Conservation (phyloP, 140 eudicot genomes). For the Ambrosia hybrid region DNA sequence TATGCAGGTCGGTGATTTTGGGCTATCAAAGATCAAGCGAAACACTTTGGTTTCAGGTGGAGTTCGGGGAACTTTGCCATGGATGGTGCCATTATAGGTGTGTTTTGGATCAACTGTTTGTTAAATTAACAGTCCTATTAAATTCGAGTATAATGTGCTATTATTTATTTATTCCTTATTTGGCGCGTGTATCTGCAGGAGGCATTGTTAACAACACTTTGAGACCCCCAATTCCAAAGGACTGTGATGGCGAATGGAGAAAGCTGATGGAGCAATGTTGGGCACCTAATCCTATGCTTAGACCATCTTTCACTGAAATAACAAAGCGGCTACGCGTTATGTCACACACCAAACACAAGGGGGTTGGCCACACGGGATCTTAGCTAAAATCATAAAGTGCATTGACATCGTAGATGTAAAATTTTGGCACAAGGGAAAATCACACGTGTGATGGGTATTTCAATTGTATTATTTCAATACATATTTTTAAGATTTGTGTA, state of each 20-base stretch:
- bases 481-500: not conserved
- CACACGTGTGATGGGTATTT: not conserved
- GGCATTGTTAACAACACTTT: constrained; percentile 78
- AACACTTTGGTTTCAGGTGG: too few species aligned
- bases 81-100: constrained; percentile 66
- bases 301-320: constrained; percentile 81
- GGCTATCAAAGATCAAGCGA: too few species aligned
- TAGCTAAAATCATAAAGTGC: constrained; percentile 4
- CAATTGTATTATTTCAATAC: not conserved
- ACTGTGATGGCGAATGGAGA: constrained; percentile 42
- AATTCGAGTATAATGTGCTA: not conserved
- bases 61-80: too few species aligned
- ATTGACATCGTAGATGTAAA: constrained; percentile 9
- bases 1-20: too few species aligned
- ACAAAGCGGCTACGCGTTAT: constrained; percentile 57
- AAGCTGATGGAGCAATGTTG: constrained; percentile 67
- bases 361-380: constrained; percentile 27
- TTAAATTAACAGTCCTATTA: not conserved
- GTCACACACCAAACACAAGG: constrained; percentile 46
- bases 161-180: not conserved
- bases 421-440: constrained; percentile 22
- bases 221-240: constrained; percentile 72
- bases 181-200: constrained; percentile 43
- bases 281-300: constrained; percentile 70
- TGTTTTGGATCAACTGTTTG: not conserved